phyloP scores from a whole-genome alignment of 1,284 basidiomycete genomes.

The Volvariella surrecta region DNA sequence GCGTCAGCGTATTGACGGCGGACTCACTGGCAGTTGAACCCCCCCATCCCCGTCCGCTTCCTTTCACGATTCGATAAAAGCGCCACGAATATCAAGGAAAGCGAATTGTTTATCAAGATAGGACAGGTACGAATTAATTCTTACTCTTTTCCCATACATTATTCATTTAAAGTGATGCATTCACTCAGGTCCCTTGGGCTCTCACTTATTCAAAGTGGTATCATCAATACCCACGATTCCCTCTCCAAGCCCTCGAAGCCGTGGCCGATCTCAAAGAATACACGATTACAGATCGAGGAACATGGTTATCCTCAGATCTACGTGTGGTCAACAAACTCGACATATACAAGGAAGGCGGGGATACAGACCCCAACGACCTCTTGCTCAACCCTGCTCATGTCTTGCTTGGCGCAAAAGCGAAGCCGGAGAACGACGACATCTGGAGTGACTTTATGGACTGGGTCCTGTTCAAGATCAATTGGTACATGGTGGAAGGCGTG shows the following conservation, averaged over 20 bases:
- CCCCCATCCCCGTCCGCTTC: constrained; percentile 28
- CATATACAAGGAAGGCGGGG: constrained; percentile 31
- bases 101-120: constrained; percentile 34
- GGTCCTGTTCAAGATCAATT: constrained; percentile 17
- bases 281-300: constrained; percentile 39
- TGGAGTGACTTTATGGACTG: constrained; percentile 31
- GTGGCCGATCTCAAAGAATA: constrained; percentile 38
- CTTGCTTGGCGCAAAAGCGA: constrained; percentile 22
- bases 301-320: constrained; percentile 31
- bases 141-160: no score
- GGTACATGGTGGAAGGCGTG: constrained; percentile 9
- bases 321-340: constrained; percentile 20
- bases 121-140: constrained; percentile 29
- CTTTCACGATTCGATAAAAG: constrained; percentile 45
- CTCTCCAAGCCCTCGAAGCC: constrained; percentile 34
- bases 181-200: constrained; percentile 39
- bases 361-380: constrained; percentile 21
- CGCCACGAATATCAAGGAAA: constrained; percentile 48
- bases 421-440: constrained; percentile 16
- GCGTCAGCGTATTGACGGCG: background rate
- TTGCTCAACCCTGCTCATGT: constrained; percentile 37
- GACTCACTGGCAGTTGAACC: constrained; percentile 2
- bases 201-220: constrained; percentile 42
- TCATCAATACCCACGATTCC: constrained; percentile 42
- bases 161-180: no score